phyloP scores from a whole-genome alignment of 1,284 basidiomycete genomes.

The Afroboletus lepidellus region DNA sequence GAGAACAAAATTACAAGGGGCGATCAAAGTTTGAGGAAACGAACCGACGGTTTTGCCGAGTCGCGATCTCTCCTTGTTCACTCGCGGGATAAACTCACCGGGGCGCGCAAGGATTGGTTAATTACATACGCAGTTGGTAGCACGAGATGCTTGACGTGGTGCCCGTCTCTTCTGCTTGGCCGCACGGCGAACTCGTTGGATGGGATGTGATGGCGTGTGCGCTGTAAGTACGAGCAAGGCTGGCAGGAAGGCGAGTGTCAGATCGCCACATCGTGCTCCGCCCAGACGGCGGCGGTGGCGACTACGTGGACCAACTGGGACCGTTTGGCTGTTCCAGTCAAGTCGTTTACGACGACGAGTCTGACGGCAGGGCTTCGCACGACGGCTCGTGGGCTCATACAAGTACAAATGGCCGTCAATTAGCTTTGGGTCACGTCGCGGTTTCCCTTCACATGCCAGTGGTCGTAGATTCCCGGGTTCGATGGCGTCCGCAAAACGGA shows the following conservation, averaged over 20 bases:
- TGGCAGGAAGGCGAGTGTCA: background rate
- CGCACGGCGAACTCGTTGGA: background rate
- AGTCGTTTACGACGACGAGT: no score
- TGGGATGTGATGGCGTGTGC: background rate
- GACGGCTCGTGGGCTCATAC: constrained; percentile 6
- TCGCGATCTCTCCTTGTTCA: constrained; percentile 15
- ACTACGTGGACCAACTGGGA: constrained; percentile 14
- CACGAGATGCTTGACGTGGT: constrained; percentile 10
- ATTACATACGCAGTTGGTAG: constrained; percentile 13
- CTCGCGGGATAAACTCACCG: constrained; percentile 22
- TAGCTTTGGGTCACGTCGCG: constrained; percentile 7
- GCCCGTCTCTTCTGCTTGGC: background rate
- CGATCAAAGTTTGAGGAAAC: constrained; percentile 22
- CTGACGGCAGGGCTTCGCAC: constrained; percentile 20
- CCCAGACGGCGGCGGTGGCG: constrained; percentile 6
- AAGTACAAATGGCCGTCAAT: constrained; percentile 8
- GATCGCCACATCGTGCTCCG: background rate
- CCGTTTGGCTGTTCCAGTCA: background rate
- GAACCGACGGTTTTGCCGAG: constrained; percentile 15
- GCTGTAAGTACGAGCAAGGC: background rate
- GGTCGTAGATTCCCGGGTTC: constrained; percentile 23
- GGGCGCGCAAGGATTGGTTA: constrained; percentile 2
- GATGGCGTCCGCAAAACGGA: constrained; percentile 5
- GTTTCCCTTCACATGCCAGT: constrained; percentile 14
- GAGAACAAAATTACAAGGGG: constrained; percentile 10